A percentile compares a stretch with the other conserved stretches of the same genome.
Conservation (phyloP, 2,329 filamentous ascomycete genomes). For the Penicillium sumatraense region DNA sequence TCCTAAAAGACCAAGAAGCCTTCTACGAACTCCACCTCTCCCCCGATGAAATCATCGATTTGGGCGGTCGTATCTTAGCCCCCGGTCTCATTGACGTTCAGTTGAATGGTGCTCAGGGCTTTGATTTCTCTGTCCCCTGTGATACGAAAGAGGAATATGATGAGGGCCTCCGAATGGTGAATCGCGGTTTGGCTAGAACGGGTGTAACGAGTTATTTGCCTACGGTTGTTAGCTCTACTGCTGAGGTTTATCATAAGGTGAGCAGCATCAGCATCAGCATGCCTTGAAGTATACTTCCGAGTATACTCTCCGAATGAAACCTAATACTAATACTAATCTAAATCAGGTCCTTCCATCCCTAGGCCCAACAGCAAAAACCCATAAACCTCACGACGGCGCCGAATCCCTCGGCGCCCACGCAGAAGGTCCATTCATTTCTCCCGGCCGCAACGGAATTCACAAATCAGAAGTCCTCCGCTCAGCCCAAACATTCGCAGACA, state of each 20-base stretch:
- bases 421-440: slow-evolving; percentile 86
- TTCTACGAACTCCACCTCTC: slow-evolving; percentile 54
- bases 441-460: slow-evolving; percentile 85
- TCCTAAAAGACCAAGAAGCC: slow-evolving; percentile 70
- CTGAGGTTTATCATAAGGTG: slow-evolving; percentile 81
- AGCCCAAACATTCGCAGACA: slow-evolving; percentile 66
- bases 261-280: no score
- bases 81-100: slow-evolving; percentile 91
- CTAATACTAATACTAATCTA: background rate
- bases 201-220: slow-evolving; percentile 89
- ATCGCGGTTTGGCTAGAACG: slow-evolving; percentile 72
- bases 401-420: slow-evolving; percentile 90
- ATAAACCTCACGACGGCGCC: slow-evolving; percentile 69
- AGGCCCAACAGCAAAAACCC: slow-evolving; percentile 67
- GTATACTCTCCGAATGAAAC: no score
- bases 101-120: slow-evolving; percentile 89
- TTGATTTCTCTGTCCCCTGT: slow-evolving; percentile 83
- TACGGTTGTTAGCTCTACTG: slow-evolving; percentile 74
- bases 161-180: slow-evolving; percentile 72
- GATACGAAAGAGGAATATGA: slow-evolving; percentile 70
- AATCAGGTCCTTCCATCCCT: slow-evolving; percentile 71
- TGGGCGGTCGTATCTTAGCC: slow-evolving; percentile 80
- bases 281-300: no score
- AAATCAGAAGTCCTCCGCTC: slow-evolving; percentile 71
- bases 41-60: slow-evolving; percentile 76